Base-by-base conservation (phyloP, 2,329 filamentous ascomycete species). In the Tolypocladium sp. region DNA sequence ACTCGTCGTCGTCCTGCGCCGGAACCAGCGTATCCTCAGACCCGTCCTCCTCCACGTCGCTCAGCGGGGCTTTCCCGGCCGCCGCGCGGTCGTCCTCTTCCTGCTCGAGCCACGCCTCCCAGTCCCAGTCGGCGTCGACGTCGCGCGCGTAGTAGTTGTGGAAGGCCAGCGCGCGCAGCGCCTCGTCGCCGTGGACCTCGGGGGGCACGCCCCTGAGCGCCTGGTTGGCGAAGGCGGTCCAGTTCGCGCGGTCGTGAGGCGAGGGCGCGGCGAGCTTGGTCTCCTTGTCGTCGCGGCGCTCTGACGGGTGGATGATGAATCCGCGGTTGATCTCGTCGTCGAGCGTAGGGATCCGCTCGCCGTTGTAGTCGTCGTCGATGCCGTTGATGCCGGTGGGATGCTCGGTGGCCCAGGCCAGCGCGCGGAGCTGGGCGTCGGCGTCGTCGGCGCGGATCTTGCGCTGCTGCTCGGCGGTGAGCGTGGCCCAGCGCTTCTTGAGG, bases 401-500 rank as follows among this genome's bases (percentile, higher is more conserved):
- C 9, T 65, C 61, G 35, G 66, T 65, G 13, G 65, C 68, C 67
- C 71, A 76, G 35, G 69, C 72, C 64, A 73, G 66, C 33, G 69
- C 68, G 6, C 71, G 68, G 10, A 76, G 68, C 2, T 65, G 65
- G 35, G 74, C 70, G 53, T 74, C 71, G 30, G 71, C 66, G 57
- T 74, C 73, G 3, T 72, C 68, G 1, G 68, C 68, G n/a, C 66
- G 65, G 52, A 82, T 74, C 13, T 72, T 69, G 35, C 70, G 62
- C 64, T 72, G 73, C 63, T 78, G 67, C 42, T 70, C 67, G 1
- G 65, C 59, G 0, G 69, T 68, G 42, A 82, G 73, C 4, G 65
- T 62, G 35, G 64, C 53, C 74, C 77, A 82, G 4, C 71, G 71
- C 58, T 74, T 75, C 69, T 81, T 81, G 61, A 74, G 68, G 38